Evolutionary conservation across 208 protist species (phyloP), one percentile per base, ranked within the genome.

Genomic region (Trypanosoma platydactyli): DNA sequence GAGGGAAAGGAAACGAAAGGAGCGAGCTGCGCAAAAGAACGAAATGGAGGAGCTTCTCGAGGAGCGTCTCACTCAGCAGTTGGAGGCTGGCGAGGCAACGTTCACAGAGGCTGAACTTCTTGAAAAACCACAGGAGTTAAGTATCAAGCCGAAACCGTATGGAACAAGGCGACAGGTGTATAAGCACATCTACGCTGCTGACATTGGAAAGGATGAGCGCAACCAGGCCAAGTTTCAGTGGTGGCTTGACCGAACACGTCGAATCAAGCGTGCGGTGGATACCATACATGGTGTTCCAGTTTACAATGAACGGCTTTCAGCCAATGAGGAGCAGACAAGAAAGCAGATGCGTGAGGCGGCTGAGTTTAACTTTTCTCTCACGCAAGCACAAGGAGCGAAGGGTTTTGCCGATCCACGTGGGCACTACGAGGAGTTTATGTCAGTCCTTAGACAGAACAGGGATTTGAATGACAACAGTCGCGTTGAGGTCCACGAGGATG

Each of bases 341-440:
- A 77, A 87, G 64, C 82, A 91, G 71, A 94, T 94, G 87, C 77
- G 77, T n/a, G 84, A 94, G 70, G 87, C 87, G 22, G 82, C 84
- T 41, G 76, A 94, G 74, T 94, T 94, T 59, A 94, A 91, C 68
- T 89, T 86, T 60, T 66, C 65, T 22, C n/a, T 94, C 6, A 63
- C 80, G 13, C 79, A 71, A 51, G 77, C 84, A 24, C 83, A 90
- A 53, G 87, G 87, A 18, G 84, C 87, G 29, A 94, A 94, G 56
- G 87, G 87, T 46, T 94, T 94, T 70, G 85, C 84, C 3, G 87
- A 94, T 66, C 87, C 87, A 22, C 82, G 84, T 35, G 84, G 82
- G n/a, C 81, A 90, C 66, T 90, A 83, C 69, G 84, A 94, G 33
- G 54, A 90, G 53, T 84, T 94, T 44, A 77, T 89, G 42, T 64